Evolutionary conservation across 192 early-diverging fungal genomes (phyloP).

Genomic region (Funneliformis mosseae): DNA sequence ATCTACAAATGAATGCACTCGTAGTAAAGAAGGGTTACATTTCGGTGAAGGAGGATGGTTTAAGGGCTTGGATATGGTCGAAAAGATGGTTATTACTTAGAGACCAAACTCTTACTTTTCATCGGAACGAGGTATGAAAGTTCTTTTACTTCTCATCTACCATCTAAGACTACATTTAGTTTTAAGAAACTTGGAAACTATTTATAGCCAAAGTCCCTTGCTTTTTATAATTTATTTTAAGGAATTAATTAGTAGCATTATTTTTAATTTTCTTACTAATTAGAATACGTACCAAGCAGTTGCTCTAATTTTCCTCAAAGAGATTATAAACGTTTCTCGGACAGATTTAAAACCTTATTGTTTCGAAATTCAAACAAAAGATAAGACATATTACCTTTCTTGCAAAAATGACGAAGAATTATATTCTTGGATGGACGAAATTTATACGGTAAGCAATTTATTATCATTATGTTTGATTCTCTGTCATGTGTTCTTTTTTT

Average conservation of each 20-base stretch:
- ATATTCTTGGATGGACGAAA: constrained; percentile 98
- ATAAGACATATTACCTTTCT: constrained; percentile 89
- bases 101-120: constrained; percentile 89
- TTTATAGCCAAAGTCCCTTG: constrained; percentile 6
- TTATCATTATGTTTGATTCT: neutral
- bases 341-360: constrained; percentile 92
- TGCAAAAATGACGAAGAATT: constrained; percentile 96
- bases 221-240: neutral
- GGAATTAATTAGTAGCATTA: neutral
- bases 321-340: constrained; percentile 84
- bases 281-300: constrained; percentile 87
- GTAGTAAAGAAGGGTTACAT: constrained; percentile 81
- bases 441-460: constrained; percentile 73
- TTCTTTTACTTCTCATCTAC: constrained; percentile 17
- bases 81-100: constrained; percentile 89
- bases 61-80: constrained; percentile 93
- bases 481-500: neutral
- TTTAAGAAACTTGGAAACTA: too few species aligned
- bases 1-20: constrained; percentile 6
- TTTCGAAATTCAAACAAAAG: constrained; percentile 92
- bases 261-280: neutral
- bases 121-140: constrained; percentile 83
- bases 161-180: neutral
- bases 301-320: constrained; percentile 89
- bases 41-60: constrained; percentile 90